Conservation (phyloP, 2,329 filamentous ascomycete genomes). For the Colletotrichum musae region DNA sequence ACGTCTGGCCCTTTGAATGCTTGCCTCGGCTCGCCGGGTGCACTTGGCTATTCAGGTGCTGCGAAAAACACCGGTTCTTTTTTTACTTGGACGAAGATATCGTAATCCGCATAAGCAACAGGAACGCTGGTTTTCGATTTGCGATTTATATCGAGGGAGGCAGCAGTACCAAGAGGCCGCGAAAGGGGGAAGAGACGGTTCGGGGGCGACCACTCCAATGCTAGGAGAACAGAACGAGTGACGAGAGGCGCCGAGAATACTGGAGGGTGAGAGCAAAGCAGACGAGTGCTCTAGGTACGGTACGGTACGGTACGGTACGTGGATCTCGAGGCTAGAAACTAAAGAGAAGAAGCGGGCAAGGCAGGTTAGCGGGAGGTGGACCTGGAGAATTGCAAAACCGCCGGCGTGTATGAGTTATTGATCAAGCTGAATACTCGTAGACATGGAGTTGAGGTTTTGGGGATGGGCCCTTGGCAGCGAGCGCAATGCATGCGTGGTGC, state of each 20-base stretch:
- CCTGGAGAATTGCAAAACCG: constrained; percentile 12
- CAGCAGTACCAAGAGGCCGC: neutral
- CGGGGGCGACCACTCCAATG: constrained; percentile 2
- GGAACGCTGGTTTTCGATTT: neutral
- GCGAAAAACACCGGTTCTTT: neutral
- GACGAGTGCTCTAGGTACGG: neutral
- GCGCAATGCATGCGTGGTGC: constrained; percentile 36
- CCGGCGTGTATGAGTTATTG: constrained; percentile 34
- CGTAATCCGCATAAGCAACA: constrained; percentile 1
- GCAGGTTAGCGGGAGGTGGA: constrained; percentile 13
- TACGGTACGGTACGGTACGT: neutral
- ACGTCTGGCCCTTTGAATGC: neutral
- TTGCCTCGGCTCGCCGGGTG: neutral
- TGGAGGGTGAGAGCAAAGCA: neutral
- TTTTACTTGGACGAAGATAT: neutral
- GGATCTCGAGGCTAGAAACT: constrained; percentile 21
- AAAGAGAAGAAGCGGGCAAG: constrained; percentile 17
- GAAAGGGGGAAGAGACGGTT: constrained; percentile 1
- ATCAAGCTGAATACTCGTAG: constrained; percentile 36
- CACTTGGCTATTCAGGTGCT: neutral
- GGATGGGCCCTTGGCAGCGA: constrained; percentile 34
- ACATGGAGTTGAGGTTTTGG: constrained; percentile 39
- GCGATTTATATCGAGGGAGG: constrained; percentile 10
- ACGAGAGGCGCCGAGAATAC: neutral
- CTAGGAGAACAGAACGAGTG: constrained; percentile 16